Evolutionary conservation across 805 yeast genomes (phyloP), one percentile per base, ranked within the genome.

Genomic region (Sungouiella thailandica): DNA sequence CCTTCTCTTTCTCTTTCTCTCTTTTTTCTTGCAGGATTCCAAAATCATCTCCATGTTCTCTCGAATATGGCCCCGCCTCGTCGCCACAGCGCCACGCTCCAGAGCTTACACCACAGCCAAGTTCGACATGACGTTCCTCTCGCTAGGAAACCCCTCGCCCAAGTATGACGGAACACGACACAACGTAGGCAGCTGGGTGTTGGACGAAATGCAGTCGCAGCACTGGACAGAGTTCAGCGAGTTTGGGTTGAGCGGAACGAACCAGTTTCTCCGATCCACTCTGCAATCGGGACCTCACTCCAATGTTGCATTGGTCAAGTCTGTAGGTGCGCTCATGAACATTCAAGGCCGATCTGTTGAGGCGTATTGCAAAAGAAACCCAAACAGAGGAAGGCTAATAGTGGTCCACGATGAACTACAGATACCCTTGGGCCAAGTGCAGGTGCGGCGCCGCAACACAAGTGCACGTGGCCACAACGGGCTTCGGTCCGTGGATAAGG

Each of bases 381-480:
- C 5, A 49, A 47, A 29, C 34, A 39, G 51, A 65, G 31, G 65
- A 2, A 58, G 44, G 7, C 37, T 78, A 38, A 66, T 87, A 2
- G 72, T 87, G 0, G 48, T 88, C 1, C 94, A 85, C 52, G 97
- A 89, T 53, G 97, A 89, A 44, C 53, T 88, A 28, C 80, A 78
- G 39, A 52, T 79, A 10, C 73, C 72, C 0, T 44, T 79, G 3
- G 96, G 97, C 0, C 72, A 75, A 34, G 62, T 78, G 14, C 82
- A 82, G 47, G 53, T 82, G 1, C 65, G 90, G 29, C 63, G 60
- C 12, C 79, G 77, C 10, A 72, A 76, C 1, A 66, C 81, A 0
- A 74, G 85, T 27, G 68, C 78, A 11, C 65, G 93, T 28, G 96
- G 96, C 0, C 97, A 89, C 49, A 87, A 86, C 50, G 97, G 96